Conservation (phyloP, 345 rosid species). For the Psidium friedrichsthalianum region DNA sequence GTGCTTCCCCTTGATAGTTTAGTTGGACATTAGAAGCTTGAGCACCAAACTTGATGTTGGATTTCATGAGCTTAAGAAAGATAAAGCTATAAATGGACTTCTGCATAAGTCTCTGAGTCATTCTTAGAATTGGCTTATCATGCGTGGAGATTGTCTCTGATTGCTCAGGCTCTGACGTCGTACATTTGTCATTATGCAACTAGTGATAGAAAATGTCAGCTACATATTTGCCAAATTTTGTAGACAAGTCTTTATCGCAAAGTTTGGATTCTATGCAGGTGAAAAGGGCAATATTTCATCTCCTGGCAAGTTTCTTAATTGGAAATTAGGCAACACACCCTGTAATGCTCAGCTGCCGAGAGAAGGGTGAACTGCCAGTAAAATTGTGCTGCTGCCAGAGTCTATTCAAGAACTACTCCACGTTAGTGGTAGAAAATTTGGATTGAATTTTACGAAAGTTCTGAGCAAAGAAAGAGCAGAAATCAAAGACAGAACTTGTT, state of each 20-base stretch:
- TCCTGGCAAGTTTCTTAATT: constrained; percentile 1
- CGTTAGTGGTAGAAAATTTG: constrained; percentile 37
- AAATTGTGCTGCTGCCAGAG: constrained; percentile 48
- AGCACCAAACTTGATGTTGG: not conserved
- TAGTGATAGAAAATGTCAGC: not conserved
- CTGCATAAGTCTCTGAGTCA: not conserved
- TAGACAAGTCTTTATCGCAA: not conserved
- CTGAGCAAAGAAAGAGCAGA: constrained; percentile 54
- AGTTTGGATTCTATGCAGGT: constrained; percentile 12
- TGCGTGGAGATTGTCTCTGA: not conserved
- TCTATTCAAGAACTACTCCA: constrained; percentile 48
- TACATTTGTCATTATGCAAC: not conserved
- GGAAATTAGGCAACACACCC: constrained; percentile 9
- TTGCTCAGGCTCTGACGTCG: not conserved
- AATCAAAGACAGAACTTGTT: constrained; percentile 52
- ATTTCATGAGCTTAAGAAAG: not conserved
- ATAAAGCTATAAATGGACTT: not conserved
- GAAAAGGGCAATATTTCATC: constrained; percentile 7
- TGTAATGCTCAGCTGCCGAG: constrained; percentile 49
- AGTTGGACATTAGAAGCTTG: not conserved
- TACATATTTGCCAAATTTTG: not conserved
- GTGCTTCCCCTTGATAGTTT: not conserved
- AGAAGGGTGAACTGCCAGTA: constrained; percentile 29
- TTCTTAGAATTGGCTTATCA: not conserved
- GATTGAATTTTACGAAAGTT: constrained; percentile 34